Percentiles rank a stretch among this genome's conserved stretches.
These are phyloP conservation scores for Styphnolobium japonicum DNA, from an alignment of 306 rosid species.

Conservation along the genomic window DNA sequence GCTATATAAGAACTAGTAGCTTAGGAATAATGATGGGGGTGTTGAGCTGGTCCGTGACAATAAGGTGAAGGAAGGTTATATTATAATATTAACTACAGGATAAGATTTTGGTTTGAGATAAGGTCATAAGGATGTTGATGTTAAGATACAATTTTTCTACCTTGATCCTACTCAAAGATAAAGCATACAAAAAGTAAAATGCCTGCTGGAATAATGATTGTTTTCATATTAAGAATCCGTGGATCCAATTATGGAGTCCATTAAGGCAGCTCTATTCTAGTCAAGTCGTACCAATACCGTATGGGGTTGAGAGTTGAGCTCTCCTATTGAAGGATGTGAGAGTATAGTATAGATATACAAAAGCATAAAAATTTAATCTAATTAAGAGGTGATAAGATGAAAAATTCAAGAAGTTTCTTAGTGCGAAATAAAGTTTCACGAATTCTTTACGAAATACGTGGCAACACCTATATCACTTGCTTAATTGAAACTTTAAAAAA, in stretches of 20 bases:
- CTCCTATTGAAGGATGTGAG: neutral
- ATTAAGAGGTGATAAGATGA: neutral
- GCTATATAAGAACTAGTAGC: neutral
- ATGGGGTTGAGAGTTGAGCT: neutral
- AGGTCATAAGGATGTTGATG: slow-evolving; percentile 27
- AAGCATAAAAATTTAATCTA: neutral
- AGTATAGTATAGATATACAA: neutral
- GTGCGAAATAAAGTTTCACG: no score
- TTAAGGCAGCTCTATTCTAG: slow-evolving; percentile 10
- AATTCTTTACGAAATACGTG: no score
- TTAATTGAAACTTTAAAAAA: no score
- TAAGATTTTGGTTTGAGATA: slow-evolving; percentile 21
- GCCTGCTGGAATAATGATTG: slow-evolving; percentile 3
- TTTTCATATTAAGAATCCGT: slow-evolving; percentile 15
- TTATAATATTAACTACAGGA: neutral
- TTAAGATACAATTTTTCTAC: neutral
- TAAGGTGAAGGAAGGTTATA: slow-evolving; percentile 9
- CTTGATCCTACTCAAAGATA: slow-evolving; percentile 7
- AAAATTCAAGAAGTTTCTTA: neutral
- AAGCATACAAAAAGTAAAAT: neutral
- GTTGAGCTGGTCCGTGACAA: slow-evolving; percentile 25
- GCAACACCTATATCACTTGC: no score
- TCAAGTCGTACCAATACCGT: no score
- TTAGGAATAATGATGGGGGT: slow-evolving; percentile 9
- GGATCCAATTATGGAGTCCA: slow-evolving; percentile 32